Conservation (phyloP, 352 stramenopile species). For the Phytophthora crassamura region DNA sequence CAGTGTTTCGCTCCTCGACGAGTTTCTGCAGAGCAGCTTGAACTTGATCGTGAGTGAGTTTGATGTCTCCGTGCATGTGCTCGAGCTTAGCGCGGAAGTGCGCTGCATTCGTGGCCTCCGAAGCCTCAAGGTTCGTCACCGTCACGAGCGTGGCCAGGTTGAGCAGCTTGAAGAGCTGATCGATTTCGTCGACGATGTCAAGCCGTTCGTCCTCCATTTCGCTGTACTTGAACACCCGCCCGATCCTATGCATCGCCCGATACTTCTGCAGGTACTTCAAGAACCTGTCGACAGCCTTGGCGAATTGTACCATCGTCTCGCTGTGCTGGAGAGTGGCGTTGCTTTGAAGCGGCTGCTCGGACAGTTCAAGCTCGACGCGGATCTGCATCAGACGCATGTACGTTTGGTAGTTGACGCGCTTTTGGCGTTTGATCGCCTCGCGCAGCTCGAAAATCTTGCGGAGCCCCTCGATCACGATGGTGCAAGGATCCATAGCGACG, state of each 20-base stretch:
- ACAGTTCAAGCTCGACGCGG: constrained; percentile 21
- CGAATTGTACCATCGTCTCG: constrained; percentile 15
- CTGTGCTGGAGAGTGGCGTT: constrained; percentile 17
- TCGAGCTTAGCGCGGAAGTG: constrained; percentile 24
- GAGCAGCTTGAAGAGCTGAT: constrained; percentile 40
- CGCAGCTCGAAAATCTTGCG: constrained; percentile 26
- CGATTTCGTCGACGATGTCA: constrained; percentile 34
- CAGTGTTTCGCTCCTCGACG: constrained; percentile 1
- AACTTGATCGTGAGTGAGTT: constrained; percentile 22
- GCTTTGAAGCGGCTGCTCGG: constrained; percentile 8
- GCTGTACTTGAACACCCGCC: constrained; percentile 22
- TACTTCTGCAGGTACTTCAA: constrained; percentile 26
- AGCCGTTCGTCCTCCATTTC: constrained; percentile 38
- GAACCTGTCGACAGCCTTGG: constrained; percentile 12
- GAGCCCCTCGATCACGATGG: constrained; percentile 4
- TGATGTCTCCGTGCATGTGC: constrained; percentile 15
- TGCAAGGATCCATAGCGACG: background rate
- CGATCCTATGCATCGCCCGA: constrained; percentile 19
- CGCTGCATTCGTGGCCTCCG: constrained; percentile 7
- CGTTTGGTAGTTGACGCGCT: constrained; percentile 12
- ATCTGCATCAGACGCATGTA: constrained; percentile 30
- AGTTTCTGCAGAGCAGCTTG: constrained; percentile 9
- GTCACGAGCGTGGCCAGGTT: constrained; percentile 21
- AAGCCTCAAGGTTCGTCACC: constrained; percentile 23
- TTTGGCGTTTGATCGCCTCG: constrained; percentile 23